These are phyloP conservation scores for Aegilops umbellulata DNA, from an alignment of 176 grass and related monocot species.

Conservation along the genomic window DNA sequence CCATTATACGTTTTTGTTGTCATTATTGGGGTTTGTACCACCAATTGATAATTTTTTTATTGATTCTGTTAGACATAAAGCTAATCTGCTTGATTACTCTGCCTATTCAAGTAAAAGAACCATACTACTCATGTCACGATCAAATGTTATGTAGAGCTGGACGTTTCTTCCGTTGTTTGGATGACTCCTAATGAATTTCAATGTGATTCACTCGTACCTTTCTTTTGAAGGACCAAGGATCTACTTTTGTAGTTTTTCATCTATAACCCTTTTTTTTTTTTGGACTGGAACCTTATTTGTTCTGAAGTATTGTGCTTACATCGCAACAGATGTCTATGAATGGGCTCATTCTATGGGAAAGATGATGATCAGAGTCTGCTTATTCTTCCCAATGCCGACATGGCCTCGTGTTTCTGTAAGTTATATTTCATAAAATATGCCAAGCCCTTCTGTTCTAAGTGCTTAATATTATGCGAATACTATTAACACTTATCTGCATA, in stretches of 20 bases:
- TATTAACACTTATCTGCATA: not conserved
- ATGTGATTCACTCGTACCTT: not conserved
- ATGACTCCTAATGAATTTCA: not conserved
- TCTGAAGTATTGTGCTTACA: slow-evolving; percentile 15
- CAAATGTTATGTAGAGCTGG: not conserved
- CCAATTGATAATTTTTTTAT: not conserved
- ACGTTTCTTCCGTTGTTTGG: not conserved
- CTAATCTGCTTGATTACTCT: not conserved
- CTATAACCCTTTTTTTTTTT: not conserved
- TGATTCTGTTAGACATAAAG: not conserved
- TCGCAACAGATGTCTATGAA: slow-evolving; percentile 63
- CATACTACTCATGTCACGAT: not conserved
- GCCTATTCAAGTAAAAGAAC: not conserved
- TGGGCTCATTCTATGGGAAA: slow-evolving; percentile 81
- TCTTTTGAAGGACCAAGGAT: not conserved
- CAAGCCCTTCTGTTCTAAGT: slow-evolving; percentile 12
- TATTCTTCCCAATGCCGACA: slow-evolving; percentile 87
- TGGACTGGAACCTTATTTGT: too few relatives aligned
- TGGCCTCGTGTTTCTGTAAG: slow-evolving; percentile 73
- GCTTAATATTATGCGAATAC: slow-evolving; percentile 6
- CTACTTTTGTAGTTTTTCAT: slow-evolving; percentile 1
- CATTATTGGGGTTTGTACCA: not conserved
- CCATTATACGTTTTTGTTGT: not conserved
- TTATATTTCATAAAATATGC: slow-evolving; percentile 17
- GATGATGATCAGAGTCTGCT: slow-evolving; percentile 84